phyloP scores from a whole-genome alignment of 345 rosid genomes.

The Ceriops tagal region DNA sequence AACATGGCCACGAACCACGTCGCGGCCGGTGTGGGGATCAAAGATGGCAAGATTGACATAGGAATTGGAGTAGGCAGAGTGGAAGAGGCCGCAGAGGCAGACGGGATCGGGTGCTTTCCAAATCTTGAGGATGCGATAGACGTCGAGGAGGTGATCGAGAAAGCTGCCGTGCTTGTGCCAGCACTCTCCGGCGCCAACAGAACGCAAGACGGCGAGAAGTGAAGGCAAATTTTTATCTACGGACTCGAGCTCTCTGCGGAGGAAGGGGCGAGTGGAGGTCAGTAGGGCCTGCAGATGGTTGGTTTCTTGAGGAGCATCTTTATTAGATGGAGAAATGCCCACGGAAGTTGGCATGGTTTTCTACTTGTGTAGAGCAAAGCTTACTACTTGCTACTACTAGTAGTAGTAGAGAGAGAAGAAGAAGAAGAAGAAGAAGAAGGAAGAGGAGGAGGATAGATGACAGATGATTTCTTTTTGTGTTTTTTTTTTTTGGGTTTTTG shows the following conservation, averaged over 20 bases:
- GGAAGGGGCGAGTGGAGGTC: conserved; percentile 73
- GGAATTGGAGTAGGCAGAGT: conserved; percentile 94
- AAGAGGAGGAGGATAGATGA: too few relatives aligned
- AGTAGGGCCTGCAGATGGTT: conserved; percentile 34
- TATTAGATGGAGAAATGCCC: not conserved
- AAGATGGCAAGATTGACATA: conserved; percentile 89
- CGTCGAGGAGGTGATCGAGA: conserved; percentile 73
- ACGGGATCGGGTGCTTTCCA: conserved; percentile 80
- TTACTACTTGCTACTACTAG: too few relatives aligned
- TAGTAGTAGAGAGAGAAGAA: too few relatives aligned
- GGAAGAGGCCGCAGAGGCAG: conserved; percentile 91
- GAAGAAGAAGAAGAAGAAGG: too few relatives aligned
- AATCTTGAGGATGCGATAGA: conserved; percentile 70
- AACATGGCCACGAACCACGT: conserved; percentile 71
- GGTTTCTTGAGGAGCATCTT: not conserved
- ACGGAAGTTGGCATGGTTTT: conserved; percentile 9
- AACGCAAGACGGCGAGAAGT: conserved; percentile 60
- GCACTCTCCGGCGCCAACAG: conserved; percentile 97
- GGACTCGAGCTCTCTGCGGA: conserved; percentile 75
- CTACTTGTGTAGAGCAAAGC: too few relatives aligned
- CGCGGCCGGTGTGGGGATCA: conserved; percentile 79
- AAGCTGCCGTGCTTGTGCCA: conserved; percentile 99
- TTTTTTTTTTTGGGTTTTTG: too few relatives aligned
- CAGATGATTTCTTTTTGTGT: too few relatives aligned
- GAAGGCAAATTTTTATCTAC: conserved; percentile 61